Base-by-base conservation (phyloP, 495 filamentous ascomycete genomes). In the Xylaria intraflava region DNA sequence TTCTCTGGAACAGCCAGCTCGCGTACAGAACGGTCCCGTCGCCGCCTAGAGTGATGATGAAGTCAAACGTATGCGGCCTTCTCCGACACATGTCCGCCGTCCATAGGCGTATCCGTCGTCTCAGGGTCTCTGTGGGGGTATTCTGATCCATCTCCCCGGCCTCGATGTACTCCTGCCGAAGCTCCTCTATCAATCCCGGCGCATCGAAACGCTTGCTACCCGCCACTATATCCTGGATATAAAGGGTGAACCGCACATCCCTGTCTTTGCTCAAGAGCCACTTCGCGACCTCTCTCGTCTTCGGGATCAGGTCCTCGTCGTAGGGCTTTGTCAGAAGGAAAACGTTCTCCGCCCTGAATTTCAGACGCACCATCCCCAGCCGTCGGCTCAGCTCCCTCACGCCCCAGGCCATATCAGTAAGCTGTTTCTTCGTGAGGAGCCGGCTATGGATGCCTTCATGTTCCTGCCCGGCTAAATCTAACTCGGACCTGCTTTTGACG, bases 1-100 rank as follows among this genome's bases (percentile, higher is more conserved):
- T 84, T n/a, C 89, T 77, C 75, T 98, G 93, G 67, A 98, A 98
- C 27, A 98, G 75, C 92, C 94, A 98, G 61, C 84, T 90, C 0
- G 93, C 88, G 64, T 95, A 97, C 27, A 98, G 74, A 27, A 98
- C 92, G 0, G 93, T 98, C 12, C 93, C 93, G 64, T 98, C 93
- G 9, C 93, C 93, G n/a, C 93, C 93, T 3, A 98, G 83, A 0
- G 92, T 94, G 30, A 98, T 75, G 14, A 93, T 85, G 62, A 98
- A 90, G 69, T 98, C 93, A 63, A 96, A 96, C 2, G 82, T 83
- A 55, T 96, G 89, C 0, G 94, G 93, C 44, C 83, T 75, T 22
- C 81, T 78, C 41, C 75, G 72, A 47, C 89, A 95, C 56, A 96
- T 80, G 44, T 85, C 78, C 42, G 85, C 83, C 24, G 79, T 83